A percentile compares a stretch with the other conserved stretches of the same genome.
phyloP scores from a whole-genome alignment of 1,284 basidiomycete genomes.

The Lentinula novae-zelandiae region DNA sequence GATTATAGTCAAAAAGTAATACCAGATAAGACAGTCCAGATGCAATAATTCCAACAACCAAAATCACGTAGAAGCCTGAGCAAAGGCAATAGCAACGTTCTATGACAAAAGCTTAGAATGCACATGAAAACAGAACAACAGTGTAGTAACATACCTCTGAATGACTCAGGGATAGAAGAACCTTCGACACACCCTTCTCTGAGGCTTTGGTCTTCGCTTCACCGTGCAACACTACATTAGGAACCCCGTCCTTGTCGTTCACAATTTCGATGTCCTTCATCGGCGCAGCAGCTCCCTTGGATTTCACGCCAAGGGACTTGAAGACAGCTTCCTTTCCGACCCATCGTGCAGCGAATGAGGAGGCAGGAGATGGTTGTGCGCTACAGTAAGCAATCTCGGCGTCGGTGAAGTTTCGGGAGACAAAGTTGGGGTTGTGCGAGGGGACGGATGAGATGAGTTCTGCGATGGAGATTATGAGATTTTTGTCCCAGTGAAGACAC shows the following conservation, averaged over 20 bases:
- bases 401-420: constrained; percentile 90
- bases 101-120: constrained; percentile 26
- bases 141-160: constrained; percentile 61
- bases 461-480: constrained; percentile 27
- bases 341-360: constrained; percentile 97
- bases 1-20: neutral
- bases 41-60: neutral
- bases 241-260: constrained; percentile 64
- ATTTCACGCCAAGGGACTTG: constrained; percentile 92
- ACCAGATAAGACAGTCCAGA: neutral
- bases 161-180: constrained; percentile 89
- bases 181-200: constrained; percentile 69
- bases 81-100: constrained; percentile 81
- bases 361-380: constrained; percentile 80
- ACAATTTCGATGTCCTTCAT: constrained; percentile 98
- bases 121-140: constrained; percentile 1
- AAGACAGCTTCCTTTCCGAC: constrained; percentile 97
- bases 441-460: constrained; percentile 94
- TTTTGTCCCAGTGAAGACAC: neutral
- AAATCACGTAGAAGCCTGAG: constrained; percentile 49
- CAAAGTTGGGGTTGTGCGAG: constrained; percentile 85
- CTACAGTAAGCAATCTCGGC: constrained; percentile 87
- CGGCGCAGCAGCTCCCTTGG: constrained; percentile 87
- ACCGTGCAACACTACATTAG: constrained; percentile 78
- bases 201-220: constrained; percentile 76